phyloP scores from a whole-genome alignment of 768 basidiomycete genomes.

The Agaricus blazei region DNA sequence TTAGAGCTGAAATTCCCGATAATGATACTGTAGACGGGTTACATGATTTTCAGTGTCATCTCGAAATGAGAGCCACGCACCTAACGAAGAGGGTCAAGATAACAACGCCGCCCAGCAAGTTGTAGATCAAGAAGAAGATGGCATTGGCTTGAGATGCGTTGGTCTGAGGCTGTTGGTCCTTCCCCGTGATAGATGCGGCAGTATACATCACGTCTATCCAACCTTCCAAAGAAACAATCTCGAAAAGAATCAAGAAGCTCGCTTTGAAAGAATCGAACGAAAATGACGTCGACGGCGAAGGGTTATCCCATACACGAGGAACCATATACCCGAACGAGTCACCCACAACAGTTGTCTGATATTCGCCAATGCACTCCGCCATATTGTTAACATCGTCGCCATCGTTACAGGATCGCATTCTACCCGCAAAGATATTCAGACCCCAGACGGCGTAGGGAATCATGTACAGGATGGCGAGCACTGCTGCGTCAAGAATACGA shows the following conservation, averaged over 20 bases:
- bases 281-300: constrained; percentile 77
- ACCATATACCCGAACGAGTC: constrained; percentile 62
- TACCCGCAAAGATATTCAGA: constrained; percentile 84
- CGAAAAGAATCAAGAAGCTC: constrained; percentile 88
- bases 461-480: constrained; percentile 88
- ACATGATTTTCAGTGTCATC: constrained; percentile 9
- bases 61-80: constrained; percentile 33
- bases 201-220: constrained; percentile 93
- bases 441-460: constrained; percentile 94
- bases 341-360: constrained; percentile 54
- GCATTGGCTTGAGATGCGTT: constrained; percentile 80
- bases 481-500: constrained; percentile 84
- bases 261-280: constrained; percentile 85
- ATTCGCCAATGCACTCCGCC: constrained; percentile 72
- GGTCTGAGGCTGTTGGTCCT: constrained; percentile 59
- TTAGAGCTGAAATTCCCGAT: constrained; percentile 88
- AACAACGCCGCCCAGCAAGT: constrained; percentile 84
- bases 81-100: constrained; percentile 89
- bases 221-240: constrained; percentile 93
- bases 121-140: constrained; percentile 89
- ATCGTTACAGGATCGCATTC: constrained; percentile 86
- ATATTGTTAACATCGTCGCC: constrained; percentile 39
- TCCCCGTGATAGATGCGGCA: constrained; percentile 72
- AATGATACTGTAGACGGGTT: constrained; percentile 68
- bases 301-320: constrained; percentile 88